Evolutionary conservation across 768 basidiomycete genomes (phyloP).

Genomic region (Tricholoma bakamatsutake): DNA sequence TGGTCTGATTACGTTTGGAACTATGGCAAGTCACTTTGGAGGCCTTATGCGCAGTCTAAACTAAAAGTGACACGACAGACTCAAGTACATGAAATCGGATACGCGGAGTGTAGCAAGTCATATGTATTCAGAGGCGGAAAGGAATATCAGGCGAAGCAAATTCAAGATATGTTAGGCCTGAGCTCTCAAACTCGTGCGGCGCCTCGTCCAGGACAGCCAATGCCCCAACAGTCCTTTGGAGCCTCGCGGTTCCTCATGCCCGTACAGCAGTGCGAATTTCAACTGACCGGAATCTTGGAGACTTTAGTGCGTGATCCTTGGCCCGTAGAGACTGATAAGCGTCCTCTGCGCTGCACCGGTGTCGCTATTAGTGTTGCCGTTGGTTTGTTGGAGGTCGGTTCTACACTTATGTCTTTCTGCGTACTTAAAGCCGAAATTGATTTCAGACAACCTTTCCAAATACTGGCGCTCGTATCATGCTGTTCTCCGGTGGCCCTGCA

Average conservation of each 20-base stretch:
- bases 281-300: conserved; percentile 91
- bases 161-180: conserved; percentile 96
- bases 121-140: conserved; percentile 99
- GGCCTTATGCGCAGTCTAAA: background rate
- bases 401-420: background rate
- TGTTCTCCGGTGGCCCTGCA: conserved; percentile 92
- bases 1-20: conserved; percentile 93
- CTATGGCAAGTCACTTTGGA: conserved; percentile 63
- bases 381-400: conserved; percentile 75
- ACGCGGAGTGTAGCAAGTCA: conserved; percentile 93
- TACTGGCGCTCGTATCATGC: conserved; percentile 93
- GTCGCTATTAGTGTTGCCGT: conserved; percentile 92
- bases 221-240: conserved; percentile 75
- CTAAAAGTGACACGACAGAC: conserved; percentile 43
- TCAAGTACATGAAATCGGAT: conserved; percentile 98
- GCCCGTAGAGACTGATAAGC: conserved; percentile 94
- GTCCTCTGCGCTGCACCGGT: conserved; percentile 90
- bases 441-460: conserved; percentile 80
- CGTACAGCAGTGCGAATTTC: conserved; percentile 90
- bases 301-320: conserved; percentile 86
- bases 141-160: conserved; percentile 93
- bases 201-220: conserved; percentile 79
- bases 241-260: conserved; percentile 91
- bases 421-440: background rate
- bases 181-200: conserved; percentile 75